Conservation (phyloP, 2,329 filamentous ascomycete species). For the Botrytis deweyae region DNA sequence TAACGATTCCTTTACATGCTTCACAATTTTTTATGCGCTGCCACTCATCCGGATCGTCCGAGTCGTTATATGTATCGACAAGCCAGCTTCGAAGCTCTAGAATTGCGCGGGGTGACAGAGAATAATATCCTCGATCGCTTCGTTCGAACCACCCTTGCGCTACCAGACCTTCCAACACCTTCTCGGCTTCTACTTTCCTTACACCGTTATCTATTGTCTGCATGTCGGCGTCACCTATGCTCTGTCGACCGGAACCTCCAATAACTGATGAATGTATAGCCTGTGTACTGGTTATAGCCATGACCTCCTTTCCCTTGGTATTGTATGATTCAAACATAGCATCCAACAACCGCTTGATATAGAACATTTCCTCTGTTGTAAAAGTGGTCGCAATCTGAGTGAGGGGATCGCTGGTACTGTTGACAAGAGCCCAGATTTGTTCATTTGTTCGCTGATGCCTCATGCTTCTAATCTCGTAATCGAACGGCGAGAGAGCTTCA, state of each 20-base stretch:
- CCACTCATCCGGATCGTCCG: slow-evolving; percentile 57
- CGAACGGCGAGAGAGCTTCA: slow-evolving; percentile 71
- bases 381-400: slow-evolving; percentile 85
- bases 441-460: slow-evolving; percentile 65
- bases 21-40: slow-evolving; percentile 82
- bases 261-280: slow-evolving; percentile 70
- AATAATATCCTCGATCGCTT: slow-evolving; percentile 70
- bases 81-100: slow-evolving; percentile 86
- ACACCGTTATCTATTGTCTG: slow-evolving; percentile 54
- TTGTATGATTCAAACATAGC: slow-evolving; percentile 92
- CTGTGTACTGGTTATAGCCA: slow-evolving; percentile 78
- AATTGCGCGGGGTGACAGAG: slow-evolving; percentile 71
- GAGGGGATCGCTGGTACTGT: slow-evolving; percentile 78
- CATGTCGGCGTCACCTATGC: slow-evolving; percentile 34
- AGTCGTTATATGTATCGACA: slow-evolving; percentile 85
- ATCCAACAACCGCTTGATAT: slow-evolving; percentile 83
- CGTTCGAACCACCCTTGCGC: slow-evolving; percentile 83
- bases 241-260: slow-evolving; percentile 44
- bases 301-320: slow-evolving; percentile 72
- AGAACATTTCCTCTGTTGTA: slow-evolving; percentile 80
- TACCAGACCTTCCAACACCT: slow-evolving; percentile 66
- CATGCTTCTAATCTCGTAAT: slow-evolving; percentile 80
- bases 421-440: slow-evolving; percentile 80
- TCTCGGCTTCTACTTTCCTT: slow-evolving; percentile 75
- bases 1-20: slow-evolving; percentile 88